Base-by-base conservation (phyloP, 257 asterid species). In the Solanum ossicruentum region DNA sequence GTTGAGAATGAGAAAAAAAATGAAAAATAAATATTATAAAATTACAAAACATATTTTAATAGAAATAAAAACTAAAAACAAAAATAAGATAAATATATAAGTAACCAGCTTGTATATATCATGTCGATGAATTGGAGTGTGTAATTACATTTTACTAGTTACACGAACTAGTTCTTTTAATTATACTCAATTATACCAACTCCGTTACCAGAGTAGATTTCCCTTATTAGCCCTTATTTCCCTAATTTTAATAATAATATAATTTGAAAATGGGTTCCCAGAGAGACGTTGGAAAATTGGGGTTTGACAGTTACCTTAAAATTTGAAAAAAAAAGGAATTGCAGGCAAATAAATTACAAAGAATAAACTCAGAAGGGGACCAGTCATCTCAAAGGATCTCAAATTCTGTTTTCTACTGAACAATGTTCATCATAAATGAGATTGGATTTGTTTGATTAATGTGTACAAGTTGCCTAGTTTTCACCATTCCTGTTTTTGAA, bases 311-410 rank as follows among this genome's bases (percentile, higher is more conserved):
- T 88, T 84, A 66, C 85, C 89, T 87, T 83, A 69, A 84, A 84
- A 21, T 91, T 92, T 87, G 86, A 90, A 92, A 92, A 92, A 86
- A 92, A 91, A 13, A 26, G 28, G 90, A 87, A 91, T 32, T 83
- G 73, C 84, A 36, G 71, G 9, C 55, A 83, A 49, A 80, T 26
- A 52, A 36, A 36, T 36, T 47, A 12, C 36, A 73, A 12, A 82
- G 93, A 90, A 91, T 85, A 88, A 84, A 91, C 86, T 84, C 86
- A 77, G 83, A 54, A 43, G 47, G 47, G 45, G 63, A 51, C 51
- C 75, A 39, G 73, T 7, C 55, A 11, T 18, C 28, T 60, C 12
- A 20, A 23, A 21, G 43, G 72, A 72, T 72, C 16, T n/a, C 12
- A 21, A 13, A 8, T 66, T 66, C n/a, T 28, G 47, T 32, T 32